Evolutionary conservation across 129 eudicot species (phyloP), one percentile per base, ranked within the genome.

Genomic region (Rutidosis leptorrhynchoides): DNA sequence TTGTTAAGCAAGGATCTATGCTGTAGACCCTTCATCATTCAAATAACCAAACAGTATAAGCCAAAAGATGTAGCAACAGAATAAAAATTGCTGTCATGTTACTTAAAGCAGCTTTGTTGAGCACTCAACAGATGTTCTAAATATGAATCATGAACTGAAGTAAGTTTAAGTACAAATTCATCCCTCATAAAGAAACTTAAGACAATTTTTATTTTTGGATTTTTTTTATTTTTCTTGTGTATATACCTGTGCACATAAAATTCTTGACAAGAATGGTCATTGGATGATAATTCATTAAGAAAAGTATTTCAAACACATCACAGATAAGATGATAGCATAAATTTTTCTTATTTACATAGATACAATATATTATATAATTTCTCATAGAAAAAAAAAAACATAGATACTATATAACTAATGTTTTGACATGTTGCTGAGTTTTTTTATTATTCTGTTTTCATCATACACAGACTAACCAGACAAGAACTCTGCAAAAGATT

Each of bases 391-490:
- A n/a, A n/a, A n/a, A n/a, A n/a, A n/a, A 64, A 65, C 69, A 62
- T 62, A 24, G 32, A 42, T 65, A 65, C 65, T 0, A 7, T 62
- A 43, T 52, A 24, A 25, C 70, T 65, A 49, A 42, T 63, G 81
- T 32, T 79, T 76, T 62, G 63, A 56, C 33, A 76, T 69, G 63
- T 59, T 33, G 58, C 46, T 70, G 55, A 21, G 27, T 55, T 45
- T 53, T 76, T 68, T 29, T 48, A 5, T n/a, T 2, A 46, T 66
- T 73, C 23, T 69, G 49, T 11, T 58, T 20, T 24, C 67, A 6
- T 72, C 84, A 37, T 82, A 65, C 51, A 77, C 91, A n/a, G 87
- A 66, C 45, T 78, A 67, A 42, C 21, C 70, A 1, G 95, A 83
- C 23, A 83, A 84, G 21, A 73, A 77, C 46, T 79, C 90, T 32